Conservation (phyloP, 441 rosid genomes). For the Rhodomyrtus psidioides region DNA sequence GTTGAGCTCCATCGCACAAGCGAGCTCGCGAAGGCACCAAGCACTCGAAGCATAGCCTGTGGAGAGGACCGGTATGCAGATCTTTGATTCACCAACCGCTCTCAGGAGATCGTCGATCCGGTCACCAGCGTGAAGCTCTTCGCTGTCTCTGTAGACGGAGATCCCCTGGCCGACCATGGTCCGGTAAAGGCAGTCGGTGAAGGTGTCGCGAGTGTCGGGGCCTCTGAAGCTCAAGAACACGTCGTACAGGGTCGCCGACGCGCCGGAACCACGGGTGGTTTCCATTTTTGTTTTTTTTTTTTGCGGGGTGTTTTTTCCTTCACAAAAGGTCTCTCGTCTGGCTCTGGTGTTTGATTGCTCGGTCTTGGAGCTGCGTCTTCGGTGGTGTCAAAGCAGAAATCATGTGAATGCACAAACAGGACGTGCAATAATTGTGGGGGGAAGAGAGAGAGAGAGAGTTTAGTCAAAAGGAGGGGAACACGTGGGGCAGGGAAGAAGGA, state of each 20-base stretch:
- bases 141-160: neutral
- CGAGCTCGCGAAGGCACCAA: too few relatives aligned
- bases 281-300: too few relatives aligned
- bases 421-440: too few relatives aligned
- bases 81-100: neutral
- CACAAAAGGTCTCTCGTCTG: too few relatives aligned
- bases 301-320: too few relatives aligned
- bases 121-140: neutral
- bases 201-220: neutral
- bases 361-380: neutral
- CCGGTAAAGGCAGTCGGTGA: neutral
- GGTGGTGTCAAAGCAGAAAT: neutral
- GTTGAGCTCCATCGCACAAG: too few relatives aligned
- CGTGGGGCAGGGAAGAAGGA: too few relatives aligned
- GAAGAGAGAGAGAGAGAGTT: too few relatives aligned
- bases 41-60: too few relatives aligned
- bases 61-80: too few relatives aligned
- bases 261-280: fast-evolving
- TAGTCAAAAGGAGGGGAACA: too few relatives aligned
- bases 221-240: neutral
- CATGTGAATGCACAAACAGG: neutral
- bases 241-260: neutral
- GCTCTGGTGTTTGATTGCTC: neutral
- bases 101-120: neutral
- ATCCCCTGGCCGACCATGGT: neutral